These are phyloP conservation scores for Nakazawaea ishiwadae DNA, from an alignment of 805 yeast species.

Conservation along the genomic window DNA sequence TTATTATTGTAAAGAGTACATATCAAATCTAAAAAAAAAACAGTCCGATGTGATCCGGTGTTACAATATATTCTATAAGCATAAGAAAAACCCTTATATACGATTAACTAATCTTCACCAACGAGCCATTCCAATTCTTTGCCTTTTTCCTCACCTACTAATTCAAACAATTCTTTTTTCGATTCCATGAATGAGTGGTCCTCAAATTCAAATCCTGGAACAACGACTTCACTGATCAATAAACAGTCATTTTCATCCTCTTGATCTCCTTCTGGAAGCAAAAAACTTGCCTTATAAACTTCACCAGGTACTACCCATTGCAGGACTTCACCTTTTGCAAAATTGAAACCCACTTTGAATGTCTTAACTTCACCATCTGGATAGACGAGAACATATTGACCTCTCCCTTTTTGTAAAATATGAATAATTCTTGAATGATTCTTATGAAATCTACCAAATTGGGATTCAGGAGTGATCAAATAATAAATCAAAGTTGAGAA, in stretches of 20 bases:
- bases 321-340: constrained; percentile 40
- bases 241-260: constrained; percentile 35
- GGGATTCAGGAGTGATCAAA: constrained; percentile 44
- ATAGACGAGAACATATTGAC: constrained; percentile 48
- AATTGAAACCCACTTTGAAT: constrained; percentile 49
- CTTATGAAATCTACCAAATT: constrained; percentile 46
- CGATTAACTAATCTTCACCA: too few relatives aligned
- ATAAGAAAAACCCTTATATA: too few relatives aligned
- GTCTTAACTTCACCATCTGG: constrained; percentile 46
- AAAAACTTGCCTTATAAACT: constrained; percentile 51
- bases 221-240: constrained; percentile 53
- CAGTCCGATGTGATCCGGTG: too few relatives aligned
- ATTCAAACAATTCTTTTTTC: constrained; percentile 23
- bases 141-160: constrained; percentile 35
- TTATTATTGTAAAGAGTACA: too few relatives aligned
- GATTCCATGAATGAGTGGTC: constrained; percentile 44
- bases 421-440: constrained; percentile 52
- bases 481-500: constrained; percentile 50
- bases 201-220: constrained; percentile 55
- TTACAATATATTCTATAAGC: too few relatives aligned
- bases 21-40: too few relatives aligned
- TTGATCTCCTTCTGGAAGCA: constrained; percentile 31
- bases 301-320: constrained; percentile 68
- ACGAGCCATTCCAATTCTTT: constrained; percentile 32
- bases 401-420: constrained; percentile 50